Evolutionary conservation across 352 stramenopile species (phyloP), one percentile per base, ranked within the genome.

Genomic region (Phytophthora sp.): DNA sequence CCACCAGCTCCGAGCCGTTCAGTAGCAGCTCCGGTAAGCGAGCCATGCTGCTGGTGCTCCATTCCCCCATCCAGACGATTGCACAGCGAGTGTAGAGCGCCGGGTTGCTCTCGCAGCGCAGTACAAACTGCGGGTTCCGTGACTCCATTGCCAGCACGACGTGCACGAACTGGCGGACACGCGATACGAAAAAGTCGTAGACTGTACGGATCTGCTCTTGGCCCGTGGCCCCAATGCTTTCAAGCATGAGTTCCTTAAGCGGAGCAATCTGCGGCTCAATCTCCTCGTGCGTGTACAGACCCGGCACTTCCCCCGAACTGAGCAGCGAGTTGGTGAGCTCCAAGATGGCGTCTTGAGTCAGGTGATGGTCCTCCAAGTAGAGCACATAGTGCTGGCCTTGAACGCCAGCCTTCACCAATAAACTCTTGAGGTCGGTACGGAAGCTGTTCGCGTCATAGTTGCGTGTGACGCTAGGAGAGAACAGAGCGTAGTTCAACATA

Each of bases 51-150:
- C 60, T 59, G 0, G 66, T 30, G 20, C 77, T 86, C 95, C 95
- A 98, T 57, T 97, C 85, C 1, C 92, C 95, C 72, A 98, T 97
- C 95, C 95, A 98, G 0, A 97, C 80, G 42, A 98, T 95, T 15
- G 84, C 68, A 56, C 93, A 98, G 2, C 80, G 74, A 16, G 89
- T 98, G 76, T 98, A 98, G 21, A 98, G 69, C 16, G 95, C 95
- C 9, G 95, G 95, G 55, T 98, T 98, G 38, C 86, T 96, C 63
- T 98, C 93, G 55, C 94, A 98, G 18, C 93, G 90, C 38, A 95
- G 62, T 5, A 92, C 52, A 70, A 98, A 97, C 35, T 88, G 73
- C 20, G 75, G 60, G 49, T 94, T 81, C 16, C 81, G 69, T 13
- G 83, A 61, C 46, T 94, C 84, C 84, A 96, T 93, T 3, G 71